These are phyloP conservation scores for Trichoderma gracile DNA, from an alignment of 2,329 filamentous ascomycete species.

Conservation along the genomic window DNA sequence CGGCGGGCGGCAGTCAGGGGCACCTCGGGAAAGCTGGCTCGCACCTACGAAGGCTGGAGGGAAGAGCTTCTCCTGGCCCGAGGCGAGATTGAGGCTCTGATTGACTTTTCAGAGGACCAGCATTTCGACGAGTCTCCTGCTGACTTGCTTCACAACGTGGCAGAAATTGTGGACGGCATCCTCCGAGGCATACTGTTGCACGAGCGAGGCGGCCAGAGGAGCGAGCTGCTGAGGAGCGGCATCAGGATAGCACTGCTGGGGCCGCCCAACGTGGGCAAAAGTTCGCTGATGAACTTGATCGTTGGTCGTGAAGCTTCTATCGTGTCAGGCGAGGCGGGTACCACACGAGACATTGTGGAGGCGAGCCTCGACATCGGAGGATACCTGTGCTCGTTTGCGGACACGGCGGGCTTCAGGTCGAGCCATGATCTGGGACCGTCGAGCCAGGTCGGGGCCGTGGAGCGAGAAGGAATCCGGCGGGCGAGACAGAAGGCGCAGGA, in stretches of 20 bases:
- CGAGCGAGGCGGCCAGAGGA: conserved; percentile 74
- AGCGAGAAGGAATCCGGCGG: conserved; percentile 85
- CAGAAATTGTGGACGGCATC: conserved; percentile 62
- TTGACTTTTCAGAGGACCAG: conserved; percentile 97
- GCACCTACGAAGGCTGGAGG: conserved; percentile 82
- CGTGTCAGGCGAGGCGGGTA: conserved; percentile 88
- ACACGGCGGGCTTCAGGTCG: conserved; percentile 84
- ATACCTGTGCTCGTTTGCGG: conserved; percentile 89
- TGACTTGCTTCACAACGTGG: conserved; percentile 70
- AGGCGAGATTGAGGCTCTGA: conserved; percentile 90
- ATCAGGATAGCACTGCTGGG: conserved; percentile 86
- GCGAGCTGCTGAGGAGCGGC: conserved; percentile 80
- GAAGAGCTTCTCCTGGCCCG: conserved; percentile 73
- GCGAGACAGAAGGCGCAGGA: conserved; percentile 78
- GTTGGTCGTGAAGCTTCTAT: conserved; percentile 94
- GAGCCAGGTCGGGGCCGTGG: conserved; percentile 64
- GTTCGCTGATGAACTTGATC: conserved; percentile 85
- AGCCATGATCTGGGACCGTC: conserved; percentile 24
- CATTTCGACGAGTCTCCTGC: conserved; percentile 88
- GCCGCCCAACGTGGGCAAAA: conserved; percentile 93
- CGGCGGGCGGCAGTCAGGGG: conserved; percentile 82
- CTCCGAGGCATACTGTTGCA: conserved; percentile 65
- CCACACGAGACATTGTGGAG: conserved; percentile 91
- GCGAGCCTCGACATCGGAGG: conserved; percentile 85
- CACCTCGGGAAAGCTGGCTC: conserved; percentile 66